These are phyloP conservation scores for Talaromyces sp. DNA, from an alignment of 2,329 filamentous ascomycete species.

Conservation along the genomic window DNA sequence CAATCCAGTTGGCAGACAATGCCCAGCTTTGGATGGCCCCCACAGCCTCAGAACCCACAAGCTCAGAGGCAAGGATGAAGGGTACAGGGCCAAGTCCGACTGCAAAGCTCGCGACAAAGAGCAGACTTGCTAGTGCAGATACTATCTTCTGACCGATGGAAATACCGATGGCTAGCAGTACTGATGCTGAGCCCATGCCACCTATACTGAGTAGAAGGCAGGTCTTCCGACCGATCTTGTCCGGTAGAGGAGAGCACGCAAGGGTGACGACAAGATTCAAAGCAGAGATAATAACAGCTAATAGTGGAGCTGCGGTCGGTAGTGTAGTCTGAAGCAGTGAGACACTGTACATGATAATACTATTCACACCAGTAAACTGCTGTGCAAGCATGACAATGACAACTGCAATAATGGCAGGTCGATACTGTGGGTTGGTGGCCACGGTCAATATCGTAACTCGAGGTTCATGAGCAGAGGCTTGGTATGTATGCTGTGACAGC, in stretches of 20 bases:
- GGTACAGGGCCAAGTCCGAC: slow-evolving; percentile 89
- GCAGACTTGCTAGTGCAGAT: slow-evolving; percentile 74
- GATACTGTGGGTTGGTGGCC: slow-evolving; percentile 63
- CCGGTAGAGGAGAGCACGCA: slow-evolving; percentile 76
- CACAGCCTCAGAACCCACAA: slow-evolving; percentile 85
- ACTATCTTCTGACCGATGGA: slow-evolving; percentile 67
- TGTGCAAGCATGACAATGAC: slow-evolving; percentile 90
- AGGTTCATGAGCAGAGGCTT: slow-evolving; percentile 63
- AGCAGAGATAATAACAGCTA: slow-evolving; percentile 83
- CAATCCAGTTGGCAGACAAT: slow-evolving; percentile 80
- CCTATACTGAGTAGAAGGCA: slow-evolving; percentile 78
- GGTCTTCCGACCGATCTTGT: slow-evolving; percentile 80
- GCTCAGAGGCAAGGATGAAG: slow-evolving; percentile 87
- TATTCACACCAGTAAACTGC: slow-evolving; percentile 92
- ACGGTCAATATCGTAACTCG: slow-evolving; percentile 66
- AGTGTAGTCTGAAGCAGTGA: slow-evolving; percentile 79
- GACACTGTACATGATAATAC: slow-evolving; percentile 97
- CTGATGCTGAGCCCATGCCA: slow-evolving; percentile 77
- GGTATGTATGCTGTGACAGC: slow-evolving; percentile 55
- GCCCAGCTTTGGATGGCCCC: slow-evolving; percentile 89
- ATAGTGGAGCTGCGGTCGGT: slow-evolving; percentile 72
- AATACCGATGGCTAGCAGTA: slow-evolving; percentile 78
- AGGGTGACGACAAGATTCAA: slow-evolving; percentile 83
- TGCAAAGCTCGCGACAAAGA: slow-evolving; percentile 87
- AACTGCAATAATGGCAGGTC: slow-evolving; percentile 74